Base-by-base conservation (phyloP, 495 filamentous ascomycete species). In the Hyaloscypha hepaticicola region DNA sequence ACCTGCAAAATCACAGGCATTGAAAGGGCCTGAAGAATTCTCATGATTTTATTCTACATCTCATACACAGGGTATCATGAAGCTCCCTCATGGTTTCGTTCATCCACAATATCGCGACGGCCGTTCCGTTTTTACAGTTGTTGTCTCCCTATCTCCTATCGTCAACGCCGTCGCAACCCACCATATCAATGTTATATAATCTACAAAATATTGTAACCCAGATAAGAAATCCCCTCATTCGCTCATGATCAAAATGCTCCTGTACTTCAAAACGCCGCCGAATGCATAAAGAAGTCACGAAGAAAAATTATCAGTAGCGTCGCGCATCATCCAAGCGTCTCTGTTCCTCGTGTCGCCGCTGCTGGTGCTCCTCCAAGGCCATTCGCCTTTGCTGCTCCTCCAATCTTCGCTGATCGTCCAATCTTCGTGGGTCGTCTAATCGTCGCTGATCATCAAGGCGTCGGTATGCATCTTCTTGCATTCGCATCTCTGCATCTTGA, bases 321-420 rank as follows among this genome's bases (percentile, higher is more conserved):
- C 50, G 50, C 9, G 50, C 22, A 21, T 19, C 48, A 24, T 50
- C 48, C 16, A 50, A 21, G 48, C 48, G 48, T 24, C 22, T n/a
- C 22, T 50, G 48, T 24, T 50, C 48, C 7, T 50, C 48, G 7
- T 12, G 48, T 6, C 48, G 48, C 48, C 16, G 48, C 19, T 50
- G 22, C 19, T 21, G 22, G 8, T 50, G 50, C 1, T 53, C 50
- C 22, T 45, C 38, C n/a, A n/a, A n/a, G n/a, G n/a, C n/a, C 38
- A 45, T 45, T 45, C 38, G 38, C 38, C 38, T n/a, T n/a, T n/a
- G 38, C 0, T 49, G 58, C 29, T 64, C 61, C 2, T 64, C 61
- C 61, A 64, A 49, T 22, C 38, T n/a, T 58, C 61, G 34, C 24
- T 57, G 52, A 3, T 64, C 61, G 0, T 64, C 52, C 26, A 58